Evolutionary conservation across 2,329 filamentous ascomycete species (phyloP), one percentile per base, ranked within the genome.

Genomic region (Coniochaeta sp.): DNA sequence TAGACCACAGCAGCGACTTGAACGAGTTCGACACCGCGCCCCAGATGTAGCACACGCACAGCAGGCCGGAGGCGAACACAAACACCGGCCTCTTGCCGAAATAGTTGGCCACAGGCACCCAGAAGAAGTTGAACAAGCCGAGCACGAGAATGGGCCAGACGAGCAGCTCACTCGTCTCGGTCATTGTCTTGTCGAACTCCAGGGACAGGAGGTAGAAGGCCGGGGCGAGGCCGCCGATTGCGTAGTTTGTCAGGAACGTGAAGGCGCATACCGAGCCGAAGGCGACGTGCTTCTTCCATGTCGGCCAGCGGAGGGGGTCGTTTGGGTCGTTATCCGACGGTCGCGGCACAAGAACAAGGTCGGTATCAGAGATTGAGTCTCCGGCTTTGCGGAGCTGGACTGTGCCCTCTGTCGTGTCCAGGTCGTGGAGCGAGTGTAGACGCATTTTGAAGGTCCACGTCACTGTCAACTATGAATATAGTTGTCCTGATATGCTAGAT

Each of bases 81-180:
- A 80, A 80, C 2, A 79, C 70, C 4, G 77, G 76, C 17, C 78
- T 70, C 65, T 79, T 79, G 52, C 77, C 77, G 44, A 75, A 70
- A 60, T 76, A 77, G 60, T 77, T 78, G 26, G 75, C 75, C 17
- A 79, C 24, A 6, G 77, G 77, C 5, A 80, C 77, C 78, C 77
- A 80, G 65, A 81, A 71, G 70, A 80, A 80, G 64, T 80, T 80
- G 67, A 76, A 79, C 2, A 73, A 62, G 5, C 77, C 78, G 5
- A 79, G 68, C 0, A 77, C 72, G 4, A 79, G 68, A 57, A 79
- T 75, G 1, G 75, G 68, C 57, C 77, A 79, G 7, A 79, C 67
- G 8, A 78, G 70, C n/a, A 80, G 70, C 47, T 75, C 74, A 10
- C 71, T 75, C 1, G 74, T 78, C 65, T 79, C 68, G 14, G 68